Base-by-base conservation (phyloP, 768 basidiomycete species). In the Epithele typhae region DNA sequence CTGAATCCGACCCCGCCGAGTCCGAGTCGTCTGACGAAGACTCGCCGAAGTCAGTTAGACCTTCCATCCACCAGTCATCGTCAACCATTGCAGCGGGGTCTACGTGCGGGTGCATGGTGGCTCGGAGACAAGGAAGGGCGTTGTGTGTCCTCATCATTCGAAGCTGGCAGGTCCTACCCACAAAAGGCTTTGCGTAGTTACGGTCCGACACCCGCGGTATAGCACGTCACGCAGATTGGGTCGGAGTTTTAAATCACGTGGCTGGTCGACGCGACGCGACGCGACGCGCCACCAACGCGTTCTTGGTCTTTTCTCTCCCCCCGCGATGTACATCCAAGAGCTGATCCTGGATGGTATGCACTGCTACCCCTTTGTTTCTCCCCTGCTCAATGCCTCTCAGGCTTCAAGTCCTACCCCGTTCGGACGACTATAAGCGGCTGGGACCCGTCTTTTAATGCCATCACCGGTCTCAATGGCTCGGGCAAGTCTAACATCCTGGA, bases 401-500 rank as follows among this genome's bases (percentile, higher is more conserved):
- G 95, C 38, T 99, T 98, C 77, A 98, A 99, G 65, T 95, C 92
- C 2, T 97, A 98, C 64, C 94, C 95, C 9, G 92, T 94, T 23
- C 80, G 95, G 40, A 97, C 96, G 0, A 88, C 89, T 58, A 95
- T 99, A 51, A 85, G 86, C 0, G 95, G 94, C 51, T 99, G 96
- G 92, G 95, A 98, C 63, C 69, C 90, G 5, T 95, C 92, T 4
- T 99, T 99, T 78, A 98, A 98, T 64, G 96, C 96, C 4, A 98
- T 99, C 68, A 96, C 92, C 4, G 94, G 94, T 37, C 78, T 91
- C 55, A 92, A 92, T 71, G 92, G 92, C 2, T 95, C 92, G 0
- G 95, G 95, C 57, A 98, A 99, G 73, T 96, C 93, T 49, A 99
- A 99, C 71, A 98, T 99, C 59, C 81, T 99, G 53, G 96, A 99